phyloP scores from a whole-genome alignment of 345 rosid species.

The Syzygium oleosum region DNA sequence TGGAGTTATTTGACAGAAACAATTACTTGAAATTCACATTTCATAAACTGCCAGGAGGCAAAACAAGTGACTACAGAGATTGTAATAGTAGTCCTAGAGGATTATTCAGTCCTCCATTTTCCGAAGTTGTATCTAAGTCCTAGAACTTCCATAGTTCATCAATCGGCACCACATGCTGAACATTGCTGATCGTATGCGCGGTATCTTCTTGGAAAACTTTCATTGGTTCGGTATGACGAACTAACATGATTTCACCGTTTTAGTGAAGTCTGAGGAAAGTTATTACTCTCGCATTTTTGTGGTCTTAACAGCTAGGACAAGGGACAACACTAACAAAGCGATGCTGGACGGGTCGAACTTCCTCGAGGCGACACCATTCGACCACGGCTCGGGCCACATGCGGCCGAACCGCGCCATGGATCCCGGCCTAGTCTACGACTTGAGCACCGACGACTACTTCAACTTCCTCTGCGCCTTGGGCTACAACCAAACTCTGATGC shows the following conservation, averaged over 20 bases:
- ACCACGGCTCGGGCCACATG: slow-evolving; percentile 62
- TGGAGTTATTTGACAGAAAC: neutral
- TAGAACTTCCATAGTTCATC: neutral
- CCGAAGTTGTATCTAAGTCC: neutral
- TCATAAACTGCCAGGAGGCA: neutral
- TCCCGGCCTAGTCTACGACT: slow-evolving; percentile 70
- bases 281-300: neutral
- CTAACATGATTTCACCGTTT: neutral
- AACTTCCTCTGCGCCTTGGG: slow-evolving; percentile 65
- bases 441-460: slow-evolving; percentile 38
- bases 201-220: neutral
- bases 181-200: neutral
- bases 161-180: neutral
- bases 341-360: slow-evolving; percentile 15
- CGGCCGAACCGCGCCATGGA: slow-evolving; percentile 66
- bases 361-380: slow-evolving; percentile 43
- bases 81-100: neutral
- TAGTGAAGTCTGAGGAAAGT: neutral
- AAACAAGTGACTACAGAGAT: neutral
- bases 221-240: accelerated
- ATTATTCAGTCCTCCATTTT: neutral
- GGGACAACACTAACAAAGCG: slow-evolving; percentile 36
- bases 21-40: neutral
- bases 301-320: slow-evolving; percentile 35
- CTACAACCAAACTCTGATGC: slow-evolving; percentile 30